Conservation (phyloP, 352 stramenopile species). For the Hyaloperonospora arabidopsidis region DNA sequence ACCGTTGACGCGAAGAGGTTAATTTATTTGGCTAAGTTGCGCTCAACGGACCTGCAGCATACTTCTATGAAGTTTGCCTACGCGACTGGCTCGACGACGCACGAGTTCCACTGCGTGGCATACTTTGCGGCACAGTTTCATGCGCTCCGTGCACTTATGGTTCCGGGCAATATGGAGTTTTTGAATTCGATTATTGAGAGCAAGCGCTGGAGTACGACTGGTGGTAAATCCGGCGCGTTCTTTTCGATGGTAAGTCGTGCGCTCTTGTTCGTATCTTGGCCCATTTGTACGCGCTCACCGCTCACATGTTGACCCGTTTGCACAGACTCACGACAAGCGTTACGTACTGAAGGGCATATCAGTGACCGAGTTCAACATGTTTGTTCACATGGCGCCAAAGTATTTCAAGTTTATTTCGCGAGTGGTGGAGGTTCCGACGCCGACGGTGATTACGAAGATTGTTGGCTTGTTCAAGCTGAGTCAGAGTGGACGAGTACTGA, state of each 20-base stretch:
- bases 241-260: slow-evolving; percentile 62
- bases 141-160: slow-evolving; percentile 53
- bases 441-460: slow-evolving; percentile 81
- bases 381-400: slow-evolving; percentile 79
- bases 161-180: slow-evolving; percentile 66
- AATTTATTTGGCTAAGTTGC: slow-evolving; percentile 65
- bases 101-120: slow-evolving; percentile 60
- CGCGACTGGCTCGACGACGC: slow-evolving; percentile 36
- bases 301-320: slow-evolving; percentile 12
- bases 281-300: background rate
- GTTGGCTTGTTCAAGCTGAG: slow-evolving; percentile 76
- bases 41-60: slow-evolving; percentile 60
- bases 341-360: slow-evolving; percentile 83
- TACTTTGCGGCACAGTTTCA: slow-evolving; percentile 84
- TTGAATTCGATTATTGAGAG: slow-evolving; percentile 79
- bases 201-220: slow-evolving; percentile 63
- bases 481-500: slow-evolving; percentile 47
- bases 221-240: slow-evolving; percentile 79
- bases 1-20: slow-evolving; percentile 33
- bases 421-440: slow-evolving; percentile 43
- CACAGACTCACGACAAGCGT: slow-evolving; percentile 71
- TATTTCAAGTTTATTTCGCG: slow-evolving; percentile 84
- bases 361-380: slow-evolving; percentile 86
- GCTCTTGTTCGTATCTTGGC: background rate
- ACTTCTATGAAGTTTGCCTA: slow-evolving; percentile 77